Base-by-base conservation (phyloP, 2,329 filamentous ascomycete genomes). In the Davidsoniella neocaledoniae region DNA sequence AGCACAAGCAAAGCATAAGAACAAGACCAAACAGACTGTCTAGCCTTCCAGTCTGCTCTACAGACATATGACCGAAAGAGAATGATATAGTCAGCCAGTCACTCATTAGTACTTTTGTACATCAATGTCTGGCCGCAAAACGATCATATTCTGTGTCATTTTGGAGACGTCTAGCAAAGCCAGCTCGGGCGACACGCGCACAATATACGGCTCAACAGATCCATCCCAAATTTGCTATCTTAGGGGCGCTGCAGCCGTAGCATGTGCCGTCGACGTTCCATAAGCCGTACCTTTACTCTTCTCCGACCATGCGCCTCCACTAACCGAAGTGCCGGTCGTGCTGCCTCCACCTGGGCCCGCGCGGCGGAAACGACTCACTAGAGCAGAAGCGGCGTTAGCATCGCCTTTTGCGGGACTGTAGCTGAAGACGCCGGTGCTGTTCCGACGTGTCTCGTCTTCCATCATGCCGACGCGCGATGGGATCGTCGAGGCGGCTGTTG, bases 201-300 rank as follows among this genome's bases (percentile, higher is more conserved):
- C 25, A 42, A 53, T 42, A 23, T 37, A 39, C 6, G 41, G 33
- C 12, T 47, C 43, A 25, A 16, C 51, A 9, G 43, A 38, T 40
- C 39, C 38, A 40, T 53, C 47, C 48, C 48, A 53, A 12, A 53
- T 53, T 33, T 50, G 43, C 48, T 53, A 53, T 41, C 45, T 53
- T 43, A 48, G 39, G 44, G 44, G 46, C 10, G 41, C 46, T 8
- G 46, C 21, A 2, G 50, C 17, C 12, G 50, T 41, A 25, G 41
- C 43, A 36, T 43, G 40, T 16, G 25, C 5, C n/a, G 16, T 26
- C 14, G 36, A 33, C 26, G 26, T 10, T 8, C 6, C 21, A 12
- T 33, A 33, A 33, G 26, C 26, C 10, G 26, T 33, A 12, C 8
- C 26, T 33, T 33, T 33, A 23, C 14, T 16, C 33, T 14, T n/a